Evolutionary conservation across 371 early-diverging fungal species (phyloP), one percentile per base, ranked within the genome.

Genomic region (Mortierella sp.): DNA sequence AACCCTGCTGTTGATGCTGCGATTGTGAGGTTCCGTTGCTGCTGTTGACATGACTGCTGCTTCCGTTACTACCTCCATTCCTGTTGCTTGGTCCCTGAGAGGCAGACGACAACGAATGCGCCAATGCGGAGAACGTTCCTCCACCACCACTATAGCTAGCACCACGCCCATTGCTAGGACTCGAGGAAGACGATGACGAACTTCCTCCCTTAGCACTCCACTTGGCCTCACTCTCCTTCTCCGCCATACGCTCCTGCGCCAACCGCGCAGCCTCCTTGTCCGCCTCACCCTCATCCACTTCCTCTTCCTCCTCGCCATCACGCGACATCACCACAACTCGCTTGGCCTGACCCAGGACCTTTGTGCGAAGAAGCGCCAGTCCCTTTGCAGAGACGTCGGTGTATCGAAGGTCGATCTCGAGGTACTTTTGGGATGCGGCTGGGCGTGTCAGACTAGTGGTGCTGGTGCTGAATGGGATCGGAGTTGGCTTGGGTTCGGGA

Each of bases 371-470:
- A 1, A 55, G 54, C n/a, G 56, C 21, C 35, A 85, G 41, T 21
- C 79, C 81, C 46, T 79, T 76, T 24, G 79, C 27, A 3, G 82
- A 78, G 18, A 82, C 79, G 27, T 82, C 86, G 1, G 86, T 85
- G 60, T 85, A 85, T 29, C 86, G 86, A 35, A 85, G 79, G 35
- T 85, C 86, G 41, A 85, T 75, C 51, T 85, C 82, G 4, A 85
- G 86, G 35, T 81, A 84, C 72, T 81, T 81, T 46, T 81, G 78
- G 7, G 78, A 76, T 14, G 79, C 75, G 1, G 41, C 55, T 1
- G 70, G 51, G 5, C 41, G 54, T 4, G 55, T 6, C 29, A 29
- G 8, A 65, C 54, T 8, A 55, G 55, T 0, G n/a, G 68, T 38
- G 11, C 68, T 71, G 4, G 71, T 1, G 14, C 60, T 48, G 5